Evolutionary conservation across 768 basidiomycete genomes (phyloP).

Genomic region (Rhodotorula graminis): DNA sequence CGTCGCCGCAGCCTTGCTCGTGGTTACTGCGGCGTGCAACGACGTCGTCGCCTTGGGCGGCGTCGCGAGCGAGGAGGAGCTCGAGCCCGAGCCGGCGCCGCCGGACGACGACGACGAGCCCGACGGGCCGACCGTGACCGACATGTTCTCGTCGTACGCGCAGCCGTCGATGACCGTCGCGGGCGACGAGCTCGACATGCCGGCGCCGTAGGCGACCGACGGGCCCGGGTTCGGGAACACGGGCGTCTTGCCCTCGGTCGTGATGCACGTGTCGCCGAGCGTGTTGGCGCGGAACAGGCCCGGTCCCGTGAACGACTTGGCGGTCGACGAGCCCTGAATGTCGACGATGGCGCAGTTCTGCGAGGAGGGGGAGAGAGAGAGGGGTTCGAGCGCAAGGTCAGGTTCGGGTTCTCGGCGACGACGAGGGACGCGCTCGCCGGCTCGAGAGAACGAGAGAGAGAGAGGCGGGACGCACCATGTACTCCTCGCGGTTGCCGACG

Average conservation of each 20-base stretch:
- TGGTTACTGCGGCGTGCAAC: not conserved
- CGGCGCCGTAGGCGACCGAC: slow-evolving; percentile 18
- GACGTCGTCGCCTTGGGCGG: slow-evolving; percentile 3
- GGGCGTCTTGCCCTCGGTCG: slow-evolving; percentile 16
- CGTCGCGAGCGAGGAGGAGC: not conserved
- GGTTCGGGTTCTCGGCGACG: not conserved
- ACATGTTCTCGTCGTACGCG: slow-evolving; percentile 7
- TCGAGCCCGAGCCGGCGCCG: not conserved
- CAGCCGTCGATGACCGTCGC: slow-evolving; percentile 15
- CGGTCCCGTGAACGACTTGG: slow-evolving; percentile 33
- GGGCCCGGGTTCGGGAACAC: slow-evolving; percentile 36
- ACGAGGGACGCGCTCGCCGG: too few species aligned
- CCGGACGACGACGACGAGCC: not conserved
- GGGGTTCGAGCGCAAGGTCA: too few species aligned
- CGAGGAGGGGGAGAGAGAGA: not conserved
- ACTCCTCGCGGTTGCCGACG: slow-evolving; percentile 45
- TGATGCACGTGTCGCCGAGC: slow-evolving; percentile 18
- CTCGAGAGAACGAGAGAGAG: not conserved
- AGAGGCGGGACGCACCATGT: not conserved
- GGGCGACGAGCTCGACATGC: not conserved
- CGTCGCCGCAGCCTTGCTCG: not conserved
- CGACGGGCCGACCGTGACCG: slow-evolving; percentile 25
- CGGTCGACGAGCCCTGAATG: not conserved
- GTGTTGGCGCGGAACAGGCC: slow-evolving; percentile 34
- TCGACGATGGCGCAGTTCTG: slow-evolving; percentile 28